Conservation (phyloP, 2,329 filamentous ascomycete species). For the Cordyceps farinosa region DNA sequence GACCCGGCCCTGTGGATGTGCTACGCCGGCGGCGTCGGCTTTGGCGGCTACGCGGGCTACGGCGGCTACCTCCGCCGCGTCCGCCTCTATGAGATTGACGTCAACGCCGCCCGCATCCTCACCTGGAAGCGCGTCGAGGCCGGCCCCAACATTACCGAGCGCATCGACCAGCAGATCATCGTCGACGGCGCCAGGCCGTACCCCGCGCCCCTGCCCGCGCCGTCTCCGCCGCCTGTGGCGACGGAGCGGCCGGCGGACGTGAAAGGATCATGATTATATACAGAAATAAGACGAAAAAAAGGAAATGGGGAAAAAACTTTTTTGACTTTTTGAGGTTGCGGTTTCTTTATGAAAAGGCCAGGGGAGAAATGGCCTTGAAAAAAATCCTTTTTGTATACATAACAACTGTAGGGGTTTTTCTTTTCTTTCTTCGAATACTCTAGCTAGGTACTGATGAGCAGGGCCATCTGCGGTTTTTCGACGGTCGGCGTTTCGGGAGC, state of each 20-base stretch:
- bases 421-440: background rate
- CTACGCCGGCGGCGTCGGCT: slow-evolving; percentile 86
- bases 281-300: too few relatives aligned
- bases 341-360: too few relatives aligned
- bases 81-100: slow-evolving; percentile 88
- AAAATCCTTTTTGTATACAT: background rate
- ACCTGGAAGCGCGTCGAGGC: slow-evolving; percentile 90
- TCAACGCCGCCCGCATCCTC: slow-evolving; percentile 80
- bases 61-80: slow-evolving; percentile 78
- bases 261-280: background rate
- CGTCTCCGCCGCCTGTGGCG: slow-evolving; percentile 17
- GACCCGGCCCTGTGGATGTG: slow-evolving; percentile 89
- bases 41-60: slow-evolving; percentile 94
- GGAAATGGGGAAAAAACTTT: too few relatives aligned
- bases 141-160: slow-evolving; percentile 46
- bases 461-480: background rate
- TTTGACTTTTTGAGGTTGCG: too few relatives aligned
- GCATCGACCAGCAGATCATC: slow-evolving; percentile 62
- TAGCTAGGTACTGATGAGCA: background rate
- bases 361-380: too few relatives aligned
- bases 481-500: background rate
- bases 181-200: slow-evolving; percentile 56
- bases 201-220: slow-evolving; percentile 27
- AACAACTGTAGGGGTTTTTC: background rate
- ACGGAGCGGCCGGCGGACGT: slow-evolving; percentile 10